Evolutionary conservation across 768 basidiomycete genomes (phyloP), one percentile per base, ranked within the genome.

Genomic region (Serendipita sp.): DNA sequence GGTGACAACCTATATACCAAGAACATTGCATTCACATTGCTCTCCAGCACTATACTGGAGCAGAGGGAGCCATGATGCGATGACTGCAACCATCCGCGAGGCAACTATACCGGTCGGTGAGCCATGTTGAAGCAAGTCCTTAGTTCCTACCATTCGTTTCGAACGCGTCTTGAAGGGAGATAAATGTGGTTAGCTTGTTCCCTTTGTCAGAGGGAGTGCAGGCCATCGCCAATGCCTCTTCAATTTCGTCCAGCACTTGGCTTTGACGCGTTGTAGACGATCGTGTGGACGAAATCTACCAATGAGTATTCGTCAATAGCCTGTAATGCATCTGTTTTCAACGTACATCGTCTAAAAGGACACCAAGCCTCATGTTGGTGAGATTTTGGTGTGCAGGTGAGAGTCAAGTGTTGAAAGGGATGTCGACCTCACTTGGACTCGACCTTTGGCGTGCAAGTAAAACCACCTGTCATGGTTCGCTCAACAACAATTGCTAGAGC

Each of bases 401-500:
- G 45, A 48, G 45, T 28, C 45, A 48, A 48, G 26, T 28, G n/a
- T 48, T 28, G 26, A 48, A 48, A 28, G 45, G 20, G 45, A 9
- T 38, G 38, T 38, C 38, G 38, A 38, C 38, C 38, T 38, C 38
- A 38, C 38, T 38, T 38, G 38, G 38, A 58, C 24, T 34, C 11
- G 53, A 26, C 24, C 22, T 24, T 34, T 30, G 17, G 20, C 53
- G 17, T 24, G 53, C 53, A 24, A n/a, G 26, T 31, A n/a, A 26
- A 13, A n/a, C 9, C 20, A 33, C 43, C 51, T 38, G 68, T 62
- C 66, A 93, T 93, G 90, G 90, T 93, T 65, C 83, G 84, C 64
- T 88, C 90, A 65, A 93, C 90, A 28, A 84, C 87, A 65, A 83
- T 93, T 68, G 90, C 88, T 17, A 79, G 90, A 64, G 90, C 88